Percentiles rank a stretch among this genome's conserved stretches.
These are phyloP conservation scores for Pneumocystis carinii DNA, from an alignment of 1,139 yeast species.

Conservation along the genomic window DNA sequence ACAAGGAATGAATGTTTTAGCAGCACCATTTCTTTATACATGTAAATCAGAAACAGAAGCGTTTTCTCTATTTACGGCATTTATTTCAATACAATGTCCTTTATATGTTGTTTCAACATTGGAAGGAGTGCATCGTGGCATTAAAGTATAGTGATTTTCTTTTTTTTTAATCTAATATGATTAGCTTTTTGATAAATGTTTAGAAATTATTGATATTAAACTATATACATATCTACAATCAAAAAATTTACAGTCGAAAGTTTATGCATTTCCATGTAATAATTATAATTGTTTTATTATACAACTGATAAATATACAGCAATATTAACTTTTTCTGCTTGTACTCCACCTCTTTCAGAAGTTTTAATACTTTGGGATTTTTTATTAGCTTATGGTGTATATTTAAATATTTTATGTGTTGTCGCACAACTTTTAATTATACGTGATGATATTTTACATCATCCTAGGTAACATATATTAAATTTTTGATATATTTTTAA, in stretches of 20 bases:
- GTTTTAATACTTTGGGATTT: constrained; percentile 80
- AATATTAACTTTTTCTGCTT: constrained; percentile 71
- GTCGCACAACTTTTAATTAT: constrained; percentile 71
- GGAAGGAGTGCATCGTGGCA: constrained; percentile 74
- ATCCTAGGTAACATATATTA: constrained; percentile 24
- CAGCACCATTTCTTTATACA: constrained; percentile 71
- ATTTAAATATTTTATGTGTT: constrained; percentile 68
- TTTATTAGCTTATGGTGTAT: constrained; percentile 79
- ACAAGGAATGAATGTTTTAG: constrained; percentile 78
- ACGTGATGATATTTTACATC: constrained; percentile 42
- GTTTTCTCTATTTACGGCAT: constrained; percentile 48
- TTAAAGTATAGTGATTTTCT: constrained; percentile 17
- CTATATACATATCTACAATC: constrained; percentile 46
- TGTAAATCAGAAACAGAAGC: constrained; percentile 80
- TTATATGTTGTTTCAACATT: constrained; percentile 63
- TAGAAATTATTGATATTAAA: constrained; percentile 59
- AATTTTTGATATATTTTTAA: background rate
- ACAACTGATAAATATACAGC: constrained; percentile 21
- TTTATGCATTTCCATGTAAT: constrained; percentile 65
- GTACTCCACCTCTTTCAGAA: constrained; percentile 72
- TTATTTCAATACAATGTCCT: constrained; percentile 53
- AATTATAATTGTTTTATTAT: background rate
- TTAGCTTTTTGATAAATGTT: constrained; percentile 45
- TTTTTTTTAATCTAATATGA: background rate
- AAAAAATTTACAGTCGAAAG: constrained; percentile 59